Base-by-base conservation (phyloP, 257 asterid species). In the Ilex asprella region DNA sequence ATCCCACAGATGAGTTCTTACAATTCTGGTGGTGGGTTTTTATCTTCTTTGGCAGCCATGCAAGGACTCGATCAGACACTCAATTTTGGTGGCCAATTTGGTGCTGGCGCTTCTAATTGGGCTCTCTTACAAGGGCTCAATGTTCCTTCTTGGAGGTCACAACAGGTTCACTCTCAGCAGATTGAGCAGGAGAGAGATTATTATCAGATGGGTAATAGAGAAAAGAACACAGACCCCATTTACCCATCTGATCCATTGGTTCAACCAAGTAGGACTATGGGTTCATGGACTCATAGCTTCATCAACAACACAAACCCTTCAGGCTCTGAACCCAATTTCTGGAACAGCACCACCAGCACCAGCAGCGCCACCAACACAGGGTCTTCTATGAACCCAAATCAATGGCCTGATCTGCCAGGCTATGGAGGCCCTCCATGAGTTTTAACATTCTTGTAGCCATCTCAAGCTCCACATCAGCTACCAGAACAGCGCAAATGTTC, bases 221-320 rank as follows among this genome's bases (percentile, higher is more conserved):
- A 55, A n/a, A 72, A 61, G 12, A 55, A 53, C 41, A 66, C 16
- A 16, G 71, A 61, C 30, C 59, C 72, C 6, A 15, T 72, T 41
- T 57, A 50, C 60, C 63, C 67, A 44, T 59, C 76, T 39, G 72
- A 70, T 15, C 74, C 54, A 58, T 16, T 69, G 66, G 62, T 39
- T 50, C 67, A 60, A 27, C 59, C 66, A 16, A 46, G 66, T 49
- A 70, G 77, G 74, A 77, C 76, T 16, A 30, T 69, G 69, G 39
- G 58, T 66, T 65, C 84, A n/a, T 81, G 91, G 91, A 73, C 78
- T 8, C 77, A 73, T 14, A 67, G 58, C 58, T 76, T 68, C 31
- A 70, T 70, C 62, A 61, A 59, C 65, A 62, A 65, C 55, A 68
- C 41, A 35, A 35, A 59, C 31, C 59, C 62, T 59, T 59, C 49